Base-by-base conservation (phyloP, 2,329 filamentous ascomycete genomes). In the Nigrograna mackinnonii region DNA sequence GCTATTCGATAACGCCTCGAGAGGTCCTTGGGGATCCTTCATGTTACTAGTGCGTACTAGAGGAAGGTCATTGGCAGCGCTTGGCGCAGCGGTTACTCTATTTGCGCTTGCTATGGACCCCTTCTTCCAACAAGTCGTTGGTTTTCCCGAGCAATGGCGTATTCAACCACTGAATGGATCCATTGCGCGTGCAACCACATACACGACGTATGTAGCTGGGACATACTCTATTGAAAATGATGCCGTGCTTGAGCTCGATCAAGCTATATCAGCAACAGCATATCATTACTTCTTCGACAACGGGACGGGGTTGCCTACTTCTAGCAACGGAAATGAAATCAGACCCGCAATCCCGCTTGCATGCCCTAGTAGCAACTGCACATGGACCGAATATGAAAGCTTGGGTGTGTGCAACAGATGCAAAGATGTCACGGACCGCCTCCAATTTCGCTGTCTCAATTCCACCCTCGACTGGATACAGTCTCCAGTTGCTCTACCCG, bases 311-410 rank as follows among this genome's bases (percentile, higher is more conserved):
- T 52, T 54, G 0, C 19, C 60, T 0, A 17, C 3, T 0, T 58
- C 59, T 12, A n/a, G n/a, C n/a, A n/a, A n/a, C 9, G 59, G 60
- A 0, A 62, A 63, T 19, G 57, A 56, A 0, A 55, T 52, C 0
- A 40, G 60, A 2, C 40, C 58, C 0, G 59, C 62, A 0, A 54
- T 66, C 2, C 59, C 60, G 0, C 22, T 65, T 0, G 53, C 52
- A 0, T 66, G 62, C 12, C 60, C 59, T 0, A 61, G 47, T 0
- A 60, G 34, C 28, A 49, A 54, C 16, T 54, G 50, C 16, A 54
- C 48, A 3, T 54, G 50, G 50, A 20, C 39, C 6, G 13, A n/a
- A 0, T 49, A 54, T 21, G 37, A 54, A 24, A 49, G 45, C 6
- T 43, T 54, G 9, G 50, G 34, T 3, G n/a, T 51, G 13, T 54